Base-by-base conservation (phyloP, 345 rosid species). In the Pelargonium nanum region DNA sequence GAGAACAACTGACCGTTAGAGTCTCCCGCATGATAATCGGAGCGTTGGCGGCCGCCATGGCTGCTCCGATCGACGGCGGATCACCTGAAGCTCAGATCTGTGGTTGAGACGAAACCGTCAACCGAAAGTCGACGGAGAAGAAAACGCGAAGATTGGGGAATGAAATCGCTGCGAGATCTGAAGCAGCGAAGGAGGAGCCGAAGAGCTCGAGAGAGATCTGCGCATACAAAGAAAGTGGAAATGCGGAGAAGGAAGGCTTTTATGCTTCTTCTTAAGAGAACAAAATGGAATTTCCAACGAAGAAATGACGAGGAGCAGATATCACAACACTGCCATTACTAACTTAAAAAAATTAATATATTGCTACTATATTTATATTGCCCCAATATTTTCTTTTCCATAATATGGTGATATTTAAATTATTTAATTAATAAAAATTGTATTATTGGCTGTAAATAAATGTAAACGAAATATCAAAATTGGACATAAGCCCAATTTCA, bases 31-130 rank as follows among this genome's bases (percentile, higher is more conserved):
- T 80, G 70, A 76, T 52, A 68, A 80, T 72, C 59, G 81, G 85
- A 16, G 81, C 81, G 70, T 68, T 78, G 67, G 88, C 85, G 58
- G 85, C 80, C 34, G 84, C 87, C 87, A 79, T 79, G 75, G 73
- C 20, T 21, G 63, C 57, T 52, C 60, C 28, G 72, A 68, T 64
- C 62, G 45, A 45, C 20, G 22, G 30, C 16, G 34, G 16, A 20
- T 22, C 17, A 25, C 5, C 17, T 3, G 51, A 45, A 4, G 62
- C 25, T 50, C 28, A 48, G 62, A 61, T 57, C 44, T 48, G 17
- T 45, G 6, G 54, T 17, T 40, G 48, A 9, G 16, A 12, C 48
- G 40, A 12, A 30, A 30, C 1, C 48, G 48, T 40, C 12, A 40
- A 40, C 48, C 2, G 16, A 6, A 17, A 10, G 48, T 10, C 48